Conservation (phyloP, 192 early-diverging fungal species). For the Dissophora ornata region DNA sequence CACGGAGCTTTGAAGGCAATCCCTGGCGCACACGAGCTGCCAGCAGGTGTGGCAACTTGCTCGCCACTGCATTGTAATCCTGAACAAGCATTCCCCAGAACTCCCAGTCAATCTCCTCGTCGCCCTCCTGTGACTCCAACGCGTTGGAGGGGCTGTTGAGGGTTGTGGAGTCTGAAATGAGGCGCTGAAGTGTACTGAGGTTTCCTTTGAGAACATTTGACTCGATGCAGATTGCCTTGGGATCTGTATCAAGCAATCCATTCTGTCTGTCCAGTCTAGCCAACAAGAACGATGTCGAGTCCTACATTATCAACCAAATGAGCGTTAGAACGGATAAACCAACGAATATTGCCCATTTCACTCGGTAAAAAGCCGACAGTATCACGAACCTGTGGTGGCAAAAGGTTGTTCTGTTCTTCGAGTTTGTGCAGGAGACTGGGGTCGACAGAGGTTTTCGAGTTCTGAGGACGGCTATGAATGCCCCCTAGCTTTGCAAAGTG, state of each 20-base stretch:
- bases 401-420: constrained; percentile 66
- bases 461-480: constrained; percentile 8
- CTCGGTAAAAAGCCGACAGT: constrained; percentile 2
- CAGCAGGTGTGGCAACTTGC: constrained; percentile 75
- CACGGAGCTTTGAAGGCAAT: constrained; percentile 85
- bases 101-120: constrained; percentile 69
- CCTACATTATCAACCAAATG: constrained; percentile 46
- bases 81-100: constrained; percentile 89
- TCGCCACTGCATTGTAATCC: constrained; percentile 78
- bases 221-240: constrained; percentile 70
- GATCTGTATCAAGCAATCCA: constrained; percentile 66
- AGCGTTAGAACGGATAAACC: no score
- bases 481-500: constrained; percentile 35
- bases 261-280: constrained; percentile 71
- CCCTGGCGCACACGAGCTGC: constrained; percentile 79
- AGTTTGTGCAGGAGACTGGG: constrained; percentile 57
- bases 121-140: constrained; percentile 22
- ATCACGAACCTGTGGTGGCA: constrained; percentile 63
- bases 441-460: constrained; percentile 23
- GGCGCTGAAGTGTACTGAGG: constrained; percentile 60
- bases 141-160: constrained; percentile 29
- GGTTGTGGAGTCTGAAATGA: constrained; percentile 56
- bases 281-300: constrained; percentile 65
- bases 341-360: neutral
- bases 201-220: constrained; percentile 68